A percentile compares a stretch with the other conserved stretches of the same genome.
Evolutionary conservation across 2,329 filamentous ascomycete species (phyloP).

Genomic region (Penicillium polonicum): DNA sequence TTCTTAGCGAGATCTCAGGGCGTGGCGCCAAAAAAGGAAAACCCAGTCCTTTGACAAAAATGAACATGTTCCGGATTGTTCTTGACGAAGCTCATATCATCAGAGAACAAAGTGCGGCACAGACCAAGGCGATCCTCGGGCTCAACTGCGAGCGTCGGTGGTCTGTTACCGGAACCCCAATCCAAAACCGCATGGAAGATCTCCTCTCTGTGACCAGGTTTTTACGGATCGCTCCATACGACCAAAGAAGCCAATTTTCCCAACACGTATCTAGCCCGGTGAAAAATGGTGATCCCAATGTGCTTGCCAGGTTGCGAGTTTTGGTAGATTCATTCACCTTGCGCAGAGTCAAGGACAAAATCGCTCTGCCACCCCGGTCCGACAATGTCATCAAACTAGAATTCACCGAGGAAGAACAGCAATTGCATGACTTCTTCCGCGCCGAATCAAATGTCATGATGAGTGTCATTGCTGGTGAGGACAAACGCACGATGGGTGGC

Average conservation of each 20-base stretch:
- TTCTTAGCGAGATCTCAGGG: conserved; percentile 72
- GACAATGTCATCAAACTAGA: conserved; percentile 72
- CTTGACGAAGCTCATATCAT: conserved; percentile 95
- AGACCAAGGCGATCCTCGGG: conserved; percentile 80
- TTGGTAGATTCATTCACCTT: conserved; percentile 94
- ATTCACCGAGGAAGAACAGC: conserved; percentile 72
- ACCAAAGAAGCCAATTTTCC: conserved; percentile 72
- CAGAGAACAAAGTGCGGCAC: conserved; percentile 75
- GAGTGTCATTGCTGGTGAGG: conserved; percentile 66
- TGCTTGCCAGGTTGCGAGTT: conserved; percentile 75
- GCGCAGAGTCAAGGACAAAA: conserved; percentile 85
- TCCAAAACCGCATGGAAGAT: conserved; percentile 91
- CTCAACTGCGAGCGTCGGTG: conserved; percentile 80
- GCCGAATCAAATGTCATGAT: conserved; percentile 78
- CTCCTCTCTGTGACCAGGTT: conserved; percentile 84
- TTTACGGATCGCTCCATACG: conserved; percentile 78
- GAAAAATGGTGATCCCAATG: conserved; percentile 79
- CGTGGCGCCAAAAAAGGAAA: conserved; percentile 60
- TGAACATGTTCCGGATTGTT: conserved; percentile 91
- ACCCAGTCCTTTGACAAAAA: conserved; percentile 64
- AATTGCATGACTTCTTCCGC: conserved; percentile 81
- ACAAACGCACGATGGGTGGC: conserved; percentile 69
- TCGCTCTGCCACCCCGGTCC: conserved; percentile 71
- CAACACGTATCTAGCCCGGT: conserved; percentile 81
- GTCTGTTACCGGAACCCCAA: conserved; percentile 95